These are phyloP conservation scores for Cicer bijugum DNA, from an alignment of 306 rosid species.

Conservation along the genomic window DNA sequence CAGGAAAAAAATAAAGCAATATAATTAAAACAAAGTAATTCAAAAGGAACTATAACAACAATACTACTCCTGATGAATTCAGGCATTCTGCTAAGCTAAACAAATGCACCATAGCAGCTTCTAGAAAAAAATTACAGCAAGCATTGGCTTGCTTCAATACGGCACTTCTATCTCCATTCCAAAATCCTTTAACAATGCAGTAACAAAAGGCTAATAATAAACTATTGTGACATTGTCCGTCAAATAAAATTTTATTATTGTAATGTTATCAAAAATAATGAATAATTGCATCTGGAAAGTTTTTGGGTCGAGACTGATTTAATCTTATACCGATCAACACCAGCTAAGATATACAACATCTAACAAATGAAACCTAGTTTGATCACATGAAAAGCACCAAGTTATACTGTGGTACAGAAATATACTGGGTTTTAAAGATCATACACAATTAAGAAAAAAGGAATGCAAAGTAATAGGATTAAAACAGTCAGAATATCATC, in stretches of 20 bases:
- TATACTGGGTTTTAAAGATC: neutral
- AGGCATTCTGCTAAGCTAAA: neutral
- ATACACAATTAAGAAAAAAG: neutral
- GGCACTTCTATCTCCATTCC: neutral
- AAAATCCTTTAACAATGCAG: constrained; percentile 17
- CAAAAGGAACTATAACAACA: constrained; percentile 1
- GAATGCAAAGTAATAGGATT: neutral
- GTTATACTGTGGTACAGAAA: neutral
- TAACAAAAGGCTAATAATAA: neutral
- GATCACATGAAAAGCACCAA: neutral
- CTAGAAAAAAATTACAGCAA: constrained; percentile 10
- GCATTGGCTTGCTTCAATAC: constrained; percentile 9
- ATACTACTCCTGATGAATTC: constrained; percentile 3
- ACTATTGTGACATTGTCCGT: neutral
- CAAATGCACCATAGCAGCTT: neutral
- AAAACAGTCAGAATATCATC: neutral
- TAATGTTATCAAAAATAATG: neutral
- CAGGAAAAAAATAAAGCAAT: neutral
- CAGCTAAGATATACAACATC: no score
- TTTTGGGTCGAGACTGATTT: neutral
- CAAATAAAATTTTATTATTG: neutral
- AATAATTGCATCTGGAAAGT: neutral
- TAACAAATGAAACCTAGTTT: no score
- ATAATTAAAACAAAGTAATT: neutral
- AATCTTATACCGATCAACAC: no score